Percentiles rank a stretch among this genome's conserved stretches.
These are phyloP conservation scores for Nannochloris sp. DNA, from an alignment of 139 green algal genomes.

Conservation along the genomic window DNA sequence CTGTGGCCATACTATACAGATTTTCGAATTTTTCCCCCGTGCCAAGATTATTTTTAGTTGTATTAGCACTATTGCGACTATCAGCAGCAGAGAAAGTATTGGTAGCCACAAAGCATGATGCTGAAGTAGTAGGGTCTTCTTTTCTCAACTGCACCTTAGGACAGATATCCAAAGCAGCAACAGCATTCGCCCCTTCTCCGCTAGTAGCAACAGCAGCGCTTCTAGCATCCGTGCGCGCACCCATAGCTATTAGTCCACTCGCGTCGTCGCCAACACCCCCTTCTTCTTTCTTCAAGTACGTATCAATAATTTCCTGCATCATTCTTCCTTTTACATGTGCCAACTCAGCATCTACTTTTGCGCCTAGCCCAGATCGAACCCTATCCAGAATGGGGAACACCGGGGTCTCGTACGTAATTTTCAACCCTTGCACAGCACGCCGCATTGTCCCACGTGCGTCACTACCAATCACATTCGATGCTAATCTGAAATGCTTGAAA, in stretches of 20 bases:
- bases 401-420: constrained; percentile 33
- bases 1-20: constrained; percentile 10
- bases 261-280: not conserved
- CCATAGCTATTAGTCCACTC: too few relatives aligned
- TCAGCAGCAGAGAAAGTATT: not conserved
- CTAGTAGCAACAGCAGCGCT: not conserved
- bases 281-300: not conserved
- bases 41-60: too few relatives aligned
- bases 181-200: not conserved
- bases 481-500: constrained; percentile 39
- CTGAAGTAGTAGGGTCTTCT: too few relatives aligned
- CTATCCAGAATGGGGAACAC: constrained; percentile 37
- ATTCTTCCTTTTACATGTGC: constrained; percentile 23
- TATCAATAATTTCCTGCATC: constrained; percentile 14
- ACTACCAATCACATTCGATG: constrained; percentile 38
- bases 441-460: constrained; percentile 34
- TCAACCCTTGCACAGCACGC: constrained; percentile 32
- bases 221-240: too few relatives aligned
- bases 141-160: not conserved
- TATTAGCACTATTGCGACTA: not conserved
- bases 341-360: constrained; percentile 19
- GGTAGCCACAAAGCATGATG: too few relatives aligned
- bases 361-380: constrained; percentile 14
- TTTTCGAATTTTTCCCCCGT: too few relatives aligned
- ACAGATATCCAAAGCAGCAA: not conserved